These are phyloP conservation scores for Oryza meyeriana DNA, from an alignment of 176 grass and related monocot species.

Conservation along the genomic window DNA sequence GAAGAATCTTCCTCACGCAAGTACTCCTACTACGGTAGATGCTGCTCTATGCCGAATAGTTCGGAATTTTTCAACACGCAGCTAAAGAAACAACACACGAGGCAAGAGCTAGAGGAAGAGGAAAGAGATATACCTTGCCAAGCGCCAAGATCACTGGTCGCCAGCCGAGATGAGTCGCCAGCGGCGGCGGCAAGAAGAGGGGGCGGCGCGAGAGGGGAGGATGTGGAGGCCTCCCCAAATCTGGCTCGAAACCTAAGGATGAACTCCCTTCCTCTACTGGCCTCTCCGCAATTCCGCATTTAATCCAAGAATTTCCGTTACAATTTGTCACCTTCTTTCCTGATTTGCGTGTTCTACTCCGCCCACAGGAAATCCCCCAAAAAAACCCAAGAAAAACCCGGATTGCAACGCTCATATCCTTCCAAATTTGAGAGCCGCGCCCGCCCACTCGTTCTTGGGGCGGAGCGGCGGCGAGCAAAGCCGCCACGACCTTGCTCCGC, in stretches of 20 bases:
- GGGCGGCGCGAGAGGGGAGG: neutral
- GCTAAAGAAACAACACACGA: neutral
- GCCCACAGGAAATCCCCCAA: no score
- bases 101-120: neutral
- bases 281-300: no score
- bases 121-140: neutral
- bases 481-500: neutral
- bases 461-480: neutral
- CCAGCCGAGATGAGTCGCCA: no score
- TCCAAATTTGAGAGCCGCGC: no score
- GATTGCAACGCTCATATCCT: no score
- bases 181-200: neutral
- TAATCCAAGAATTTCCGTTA: no score
- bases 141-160: neutral
- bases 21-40: neutral
- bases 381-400: no score
- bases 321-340: no score
- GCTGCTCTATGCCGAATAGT: neutral
- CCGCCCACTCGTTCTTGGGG: neutral
- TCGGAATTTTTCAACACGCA: neutral
- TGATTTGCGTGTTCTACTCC: no score
- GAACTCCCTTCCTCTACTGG: neutral
- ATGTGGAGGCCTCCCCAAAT: neutral
- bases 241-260: neutral
- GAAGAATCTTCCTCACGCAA: neutral